These are phyloP conservation scores for Linum usitatissimum DNA, from an alignment of 345 rosid genomes.

Conservation along the genomic window DNA sequence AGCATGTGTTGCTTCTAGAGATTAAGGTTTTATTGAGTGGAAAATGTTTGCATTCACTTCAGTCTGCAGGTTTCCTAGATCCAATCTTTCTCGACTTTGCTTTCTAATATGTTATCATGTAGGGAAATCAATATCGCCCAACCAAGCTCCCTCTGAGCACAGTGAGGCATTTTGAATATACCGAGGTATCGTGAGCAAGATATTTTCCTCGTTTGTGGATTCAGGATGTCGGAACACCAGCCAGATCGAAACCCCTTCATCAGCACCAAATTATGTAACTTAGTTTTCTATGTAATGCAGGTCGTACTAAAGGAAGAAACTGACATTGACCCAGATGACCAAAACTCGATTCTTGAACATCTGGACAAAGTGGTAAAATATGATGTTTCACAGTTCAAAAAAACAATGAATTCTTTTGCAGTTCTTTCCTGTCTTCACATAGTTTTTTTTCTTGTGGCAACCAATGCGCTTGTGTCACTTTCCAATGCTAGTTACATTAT, in stretches of 20 bases:
- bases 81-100: constrained; percentile 8
- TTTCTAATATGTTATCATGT: constrained; percentile 13
- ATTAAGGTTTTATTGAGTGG: constrained; percentile 50
- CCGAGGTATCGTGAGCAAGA: constrained; percentile 41
- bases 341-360: constrained; percentile 82
- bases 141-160: constrained; percentile 91
- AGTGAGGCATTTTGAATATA: constrained; percentile 87
- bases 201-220: constrained; percentile 9
- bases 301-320: constrained; percentile 70
- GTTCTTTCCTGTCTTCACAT: constrained; percentile 3
- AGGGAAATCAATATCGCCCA: constrained; percentile 99
- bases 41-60: constrained; percentile 8
- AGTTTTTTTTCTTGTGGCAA: neutral
- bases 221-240: too few relatives aligned
- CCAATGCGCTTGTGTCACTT: neutral
- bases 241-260: too few relatives aligned
- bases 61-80: constrained; percentile 11
- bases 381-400: constrained; percentile 15
- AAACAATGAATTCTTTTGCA: constrained; percentile 11
- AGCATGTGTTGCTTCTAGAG: constrained; percentile 94
- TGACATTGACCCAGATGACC: constrained; percentile 89
- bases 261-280: constrained; percentile 15
- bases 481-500: neutral
- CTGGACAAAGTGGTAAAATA: constrained; percentile 76
- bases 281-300: constrained; percentile 36